Conservation (phyloP, 805 yeast genomes). For the Ogataea trehalophila region DNA sequence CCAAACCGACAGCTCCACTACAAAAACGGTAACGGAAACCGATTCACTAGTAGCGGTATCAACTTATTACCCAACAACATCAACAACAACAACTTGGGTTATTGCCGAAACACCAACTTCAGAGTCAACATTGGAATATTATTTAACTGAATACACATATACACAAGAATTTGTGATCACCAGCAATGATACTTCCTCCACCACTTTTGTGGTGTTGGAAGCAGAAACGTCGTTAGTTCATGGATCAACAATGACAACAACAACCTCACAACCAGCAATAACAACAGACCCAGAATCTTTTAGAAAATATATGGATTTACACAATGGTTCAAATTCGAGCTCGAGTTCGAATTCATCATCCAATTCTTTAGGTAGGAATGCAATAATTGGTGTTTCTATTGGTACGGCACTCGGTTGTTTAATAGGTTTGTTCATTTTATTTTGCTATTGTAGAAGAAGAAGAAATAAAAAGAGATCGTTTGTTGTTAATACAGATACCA, state of each 20-base stretch:
- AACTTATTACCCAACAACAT: neutral
- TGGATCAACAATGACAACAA: constrained; percentile 9
- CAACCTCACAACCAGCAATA: constrained; percentile 19
- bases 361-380: constrained; percentile 11
- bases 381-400: constrained; percentile 28
- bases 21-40: neutral
- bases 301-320: constrained; percentile 4
- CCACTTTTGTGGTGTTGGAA: constrained; percentile 19
- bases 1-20: neutral
- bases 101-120: no score
- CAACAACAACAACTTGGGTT: neutral
- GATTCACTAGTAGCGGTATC: neutral
- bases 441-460: constrained; percentile 10
- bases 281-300: constrained; percentile 25
- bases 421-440: constrained; percentile 9
- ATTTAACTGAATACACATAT: constrained; percentile 17
- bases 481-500: constrained; percentile 1
- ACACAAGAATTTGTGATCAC: constrained; percentile 29
- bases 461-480: neutral
- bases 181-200: constrained; percentile 22
- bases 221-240: constrained; percentile 13
- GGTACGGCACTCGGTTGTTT: constrained; percentile 22
- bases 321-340: neutral
- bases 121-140: neutral
- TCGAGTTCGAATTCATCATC: neutral